Conservation (phyloP, 768 basidiomycete genomes). For the Auricularia auricula-judae region DNA sequence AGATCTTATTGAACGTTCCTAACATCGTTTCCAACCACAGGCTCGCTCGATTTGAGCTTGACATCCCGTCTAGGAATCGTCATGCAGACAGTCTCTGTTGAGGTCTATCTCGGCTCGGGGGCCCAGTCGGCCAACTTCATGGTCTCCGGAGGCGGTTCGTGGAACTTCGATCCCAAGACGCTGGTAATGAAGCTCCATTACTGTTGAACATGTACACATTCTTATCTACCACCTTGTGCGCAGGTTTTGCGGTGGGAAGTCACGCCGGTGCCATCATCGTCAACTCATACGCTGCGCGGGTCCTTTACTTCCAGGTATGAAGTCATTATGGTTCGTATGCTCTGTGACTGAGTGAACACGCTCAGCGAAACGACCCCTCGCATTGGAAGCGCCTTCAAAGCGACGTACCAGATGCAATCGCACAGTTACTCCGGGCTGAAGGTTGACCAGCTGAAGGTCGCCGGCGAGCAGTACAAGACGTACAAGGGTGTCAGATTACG, state of each 20-base stretch:
- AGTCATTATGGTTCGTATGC: constrained; percentile 1
- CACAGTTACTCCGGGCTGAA: constrained; percentile 72
- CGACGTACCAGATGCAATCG: constrained; percentile 58
- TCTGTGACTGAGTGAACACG: neutral
- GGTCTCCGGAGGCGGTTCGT: constrained; percentile 52
- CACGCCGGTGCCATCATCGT: constrained; percentile 45
- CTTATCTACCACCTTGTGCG: neutral
- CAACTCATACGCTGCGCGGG: constrained; percentile 66
- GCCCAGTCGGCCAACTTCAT: constrained; percentile 66
- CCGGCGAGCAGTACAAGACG: constrained; percentile 74
- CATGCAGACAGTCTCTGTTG: constrained; percentile 61
- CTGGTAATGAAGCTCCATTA: constrained; percentile 28
- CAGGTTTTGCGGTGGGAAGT: constrained; percentile 77
- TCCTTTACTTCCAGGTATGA: constrained; percentile 56
- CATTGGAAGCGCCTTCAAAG: constrained; percentile 64
- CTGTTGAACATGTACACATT: neutral
- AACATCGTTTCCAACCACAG: constrained; percentile 19
- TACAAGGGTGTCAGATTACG: constrained; percentile 81
- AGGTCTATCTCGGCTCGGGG: constrained; percentile 65
- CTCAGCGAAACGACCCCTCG: constrained; percentile 34
- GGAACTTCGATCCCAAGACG: constrained; percentile 67
- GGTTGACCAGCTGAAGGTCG: constrained; percentile 75
- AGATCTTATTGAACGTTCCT: neutral
- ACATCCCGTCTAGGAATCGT: constrained; percentile 52
- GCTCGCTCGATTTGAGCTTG: constrained; percentile 49